A percentile compares a stretch with the other conserved stretches of the same genome.
Evolutionary conservation across 805 yeast species (phyloP).

Genomic region (Torulaspora delbrueckii): DNA sequence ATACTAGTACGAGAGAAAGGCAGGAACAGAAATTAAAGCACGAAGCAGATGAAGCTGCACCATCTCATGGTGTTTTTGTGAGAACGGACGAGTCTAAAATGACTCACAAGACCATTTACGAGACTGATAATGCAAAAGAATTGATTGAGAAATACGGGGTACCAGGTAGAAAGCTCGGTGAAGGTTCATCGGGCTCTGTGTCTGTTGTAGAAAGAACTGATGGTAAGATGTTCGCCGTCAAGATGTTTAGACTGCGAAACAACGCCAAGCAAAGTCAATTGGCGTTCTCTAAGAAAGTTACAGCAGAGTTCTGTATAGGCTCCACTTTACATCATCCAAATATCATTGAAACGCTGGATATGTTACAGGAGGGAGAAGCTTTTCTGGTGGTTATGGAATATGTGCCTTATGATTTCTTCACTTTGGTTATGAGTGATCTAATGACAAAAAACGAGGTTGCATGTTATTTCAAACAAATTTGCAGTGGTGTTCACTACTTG

Average conservation of each 20-base stretch:
- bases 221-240: conserved; percentile 72
- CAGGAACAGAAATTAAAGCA: conserved; percentile 1
- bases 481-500: conserved; percentile 67
- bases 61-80: conserved; percentile 11
- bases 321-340: conserved; percentile 74
- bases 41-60: background rate
- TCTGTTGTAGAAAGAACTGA: conserved; percentile 62
- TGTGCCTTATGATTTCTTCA: conserved; percentile 86
- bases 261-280: conserved; percentile 21
- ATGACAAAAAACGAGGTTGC: conserved; percentile 65
- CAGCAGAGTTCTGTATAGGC: conserved; percentile 78
- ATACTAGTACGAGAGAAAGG: conserved; percentile 1
- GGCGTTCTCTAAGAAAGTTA: conserved; percentile 72
- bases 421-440: conserved; percentile 83
- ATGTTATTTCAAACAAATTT: conserved; percentile 80
- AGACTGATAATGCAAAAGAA: conserved; percentile 38
- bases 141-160: conserved; percentile 64
- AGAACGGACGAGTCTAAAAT: conserved; percentile 12
- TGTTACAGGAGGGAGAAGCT: conserved; percentile 60
- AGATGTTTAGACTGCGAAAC: conserved; percentile 69
- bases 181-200: conserved; percentile 96
- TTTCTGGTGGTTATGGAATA: conserved; percentile 86
- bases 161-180: conserved; percentile 70
- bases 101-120: conserved; percentile 35
- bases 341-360: conserved; percentile 73